Evolutionary conservation across 2,329 filamentous ascomycete species (phyloP).

Genomic region (Zarea fungicola): DNA sequence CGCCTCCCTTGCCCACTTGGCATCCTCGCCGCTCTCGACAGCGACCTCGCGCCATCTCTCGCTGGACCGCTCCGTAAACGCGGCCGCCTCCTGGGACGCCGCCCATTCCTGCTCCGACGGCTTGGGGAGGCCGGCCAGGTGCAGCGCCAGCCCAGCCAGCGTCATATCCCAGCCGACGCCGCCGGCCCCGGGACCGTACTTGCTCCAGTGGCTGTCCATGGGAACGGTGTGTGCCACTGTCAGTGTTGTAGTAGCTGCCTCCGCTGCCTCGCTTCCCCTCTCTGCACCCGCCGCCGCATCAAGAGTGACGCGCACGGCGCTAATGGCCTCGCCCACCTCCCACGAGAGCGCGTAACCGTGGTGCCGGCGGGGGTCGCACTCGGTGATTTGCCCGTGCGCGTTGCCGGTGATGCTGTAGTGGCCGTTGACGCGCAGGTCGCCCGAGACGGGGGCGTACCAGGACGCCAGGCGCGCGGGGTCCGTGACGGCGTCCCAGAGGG

Average conservation of each 20-base stretch:
- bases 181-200: conserved; percentile 9
- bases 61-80: not conserved
- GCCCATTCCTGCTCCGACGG: conserved; percentile 1
- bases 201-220: conserved; percentile 3
- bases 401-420: conserved; percentile 9
- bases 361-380: not conserved
- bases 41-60: conserved; percentile 4
- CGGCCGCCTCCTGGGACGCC: not conserved
- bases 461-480: not conserved
- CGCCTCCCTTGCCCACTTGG: not conserved
- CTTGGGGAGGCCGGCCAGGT: not conserved
- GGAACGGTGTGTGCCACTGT: conserved; percentile 1
- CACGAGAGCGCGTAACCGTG: conserved; percentile 1
- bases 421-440: conserved; percentile 9
- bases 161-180: conserved; percentile 11
- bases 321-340: conserved; percentile 1
- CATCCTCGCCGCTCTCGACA: not conserved
- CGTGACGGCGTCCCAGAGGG: conserved; percentile 3
- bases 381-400: conserved; percentile 5
- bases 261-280: too few species aligned
- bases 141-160: conserved; percentile 1
- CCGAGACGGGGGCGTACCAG: conserved; percentile 9
- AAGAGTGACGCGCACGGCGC: conserved; percentile 1
- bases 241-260: not conserved
- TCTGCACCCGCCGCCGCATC: too few species aligned